Evolutionary conservation across 768 basidiomycete species (phyloP).

Genomic region (Hypholoma fasciculare): DNA sequence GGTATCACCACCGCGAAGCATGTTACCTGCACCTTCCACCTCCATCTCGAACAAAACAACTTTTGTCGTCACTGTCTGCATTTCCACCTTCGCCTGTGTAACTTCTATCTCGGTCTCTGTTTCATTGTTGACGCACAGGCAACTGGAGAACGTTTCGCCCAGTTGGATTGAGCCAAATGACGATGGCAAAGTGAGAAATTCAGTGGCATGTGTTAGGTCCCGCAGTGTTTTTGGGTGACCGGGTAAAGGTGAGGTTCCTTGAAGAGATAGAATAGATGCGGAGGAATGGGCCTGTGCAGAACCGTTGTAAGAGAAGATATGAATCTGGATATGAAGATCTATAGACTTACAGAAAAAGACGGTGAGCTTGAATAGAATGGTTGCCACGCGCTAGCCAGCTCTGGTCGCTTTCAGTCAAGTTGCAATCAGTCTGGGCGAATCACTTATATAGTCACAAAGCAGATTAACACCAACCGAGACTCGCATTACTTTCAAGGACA

Average conservation of each 20-base stretch:
- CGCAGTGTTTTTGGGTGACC: slow-evolving; percentile 83
- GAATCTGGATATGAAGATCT: background rate
- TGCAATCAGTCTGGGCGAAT: slow-evolving; percentile 7
- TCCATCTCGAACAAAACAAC: slow-evolving; percentile 64
- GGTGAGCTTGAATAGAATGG: slow-evolving; percentile 82
- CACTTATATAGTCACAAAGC: background rate
- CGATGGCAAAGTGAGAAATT: slow-evolving; percentile 77
- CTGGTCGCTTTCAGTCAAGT: slow-evolving; percentile 55
- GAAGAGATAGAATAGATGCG: slow-evolving; percentile 73
- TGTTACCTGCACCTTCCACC: slow-evolving; percentile 53
- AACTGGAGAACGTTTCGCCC: slow-evolving; percentile 85
- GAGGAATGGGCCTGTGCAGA: slow-evolving; percentile 65
- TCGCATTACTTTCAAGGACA: slow-evolving; percentile 87
- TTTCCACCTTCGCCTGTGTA: slow-evolving; percentile 72
- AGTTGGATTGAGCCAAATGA: slow-evolving; percentile 87
- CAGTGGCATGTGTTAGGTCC: slow-evolving; percentile 77
- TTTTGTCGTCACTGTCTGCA: slow-evolving; percentile 80
- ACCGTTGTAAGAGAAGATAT: background rate
- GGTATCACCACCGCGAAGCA: slow-evolving; percentile 55
- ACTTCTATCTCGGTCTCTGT: slow-evolving; percentile 60
- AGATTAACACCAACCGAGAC: slow-evolving; percentile 65
- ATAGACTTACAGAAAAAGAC: slow-evolving; percentile 61
- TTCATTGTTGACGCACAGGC: slow-evolving; percentile 83
- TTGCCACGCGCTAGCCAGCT: slow-evolving; percentile 76
- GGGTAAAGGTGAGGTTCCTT: slow-evolving; percentile 66